These are phyloP conservation scores for Botrytis hyacinthi DNA, from an alignment of 2,329 filamentous ascomycete genomes.

Conservation along the genomic window DNA sequence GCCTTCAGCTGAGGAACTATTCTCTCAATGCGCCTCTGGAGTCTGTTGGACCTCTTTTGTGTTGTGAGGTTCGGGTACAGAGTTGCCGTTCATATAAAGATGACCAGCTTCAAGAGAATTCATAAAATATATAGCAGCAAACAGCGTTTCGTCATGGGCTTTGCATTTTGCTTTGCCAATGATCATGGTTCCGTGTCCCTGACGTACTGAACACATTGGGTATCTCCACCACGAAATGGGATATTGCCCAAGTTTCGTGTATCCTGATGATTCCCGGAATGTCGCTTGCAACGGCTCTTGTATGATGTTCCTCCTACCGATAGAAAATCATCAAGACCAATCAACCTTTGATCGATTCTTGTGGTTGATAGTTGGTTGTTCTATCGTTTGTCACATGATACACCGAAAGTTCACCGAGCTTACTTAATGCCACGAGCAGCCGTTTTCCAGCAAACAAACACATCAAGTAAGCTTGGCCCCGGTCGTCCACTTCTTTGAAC, in stretches of 20 bases:
- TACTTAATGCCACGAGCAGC: background rate
- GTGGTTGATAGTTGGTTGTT: background rate
- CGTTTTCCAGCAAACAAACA: background rate
- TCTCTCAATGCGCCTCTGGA: background rate
- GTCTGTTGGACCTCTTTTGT: background rate
- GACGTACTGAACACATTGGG: background rate
- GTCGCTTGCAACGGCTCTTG: background rate
- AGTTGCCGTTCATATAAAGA: background rate
- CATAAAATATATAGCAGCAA: background rate
- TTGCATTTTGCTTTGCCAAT: background rate
- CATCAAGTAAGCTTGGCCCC: background rate
- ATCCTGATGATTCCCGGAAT: background rate
- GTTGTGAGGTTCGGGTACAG: background rate
- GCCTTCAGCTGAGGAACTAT: background rate
- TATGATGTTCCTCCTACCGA: no score
- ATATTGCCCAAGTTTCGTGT: no score
- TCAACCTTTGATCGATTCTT: background rate
- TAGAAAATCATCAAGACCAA: no score
- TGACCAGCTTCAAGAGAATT: background rate
- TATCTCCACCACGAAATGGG: background rate
- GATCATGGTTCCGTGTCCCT: background rate
- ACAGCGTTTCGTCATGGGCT: background rate
- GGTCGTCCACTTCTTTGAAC: background rate
- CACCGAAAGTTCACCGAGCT: constrained; percentile 10
- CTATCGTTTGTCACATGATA: background rate